Evolutionary conservation across 2,329 filamentous ascomycete genomes (phyloP).

Genomic region (Penicillium sp.): DNA sequence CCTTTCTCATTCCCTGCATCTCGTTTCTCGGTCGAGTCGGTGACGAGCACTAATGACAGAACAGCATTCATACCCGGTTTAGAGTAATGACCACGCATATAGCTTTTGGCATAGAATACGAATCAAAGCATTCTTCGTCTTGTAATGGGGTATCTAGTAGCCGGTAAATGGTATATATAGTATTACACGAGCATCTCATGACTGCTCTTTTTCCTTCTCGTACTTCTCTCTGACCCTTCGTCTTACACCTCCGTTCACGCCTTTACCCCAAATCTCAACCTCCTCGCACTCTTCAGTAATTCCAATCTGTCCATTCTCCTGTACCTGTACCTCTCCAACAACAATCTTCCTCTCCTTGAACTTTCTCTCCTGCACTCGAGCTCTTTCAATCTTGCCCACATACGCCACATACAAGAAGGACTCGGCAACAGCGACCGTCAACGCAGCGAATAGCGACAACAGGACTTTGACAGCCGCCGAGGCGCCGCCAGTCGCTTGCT

Average conservation of each 20-base stretch:
- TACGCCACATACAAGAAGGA: constrained; percentile 48
- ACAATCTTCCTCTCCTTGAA: constrained; percentile 14
- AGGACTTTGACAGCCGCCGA: constrained; percentile 38
- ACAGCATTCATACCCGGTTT: constrained; percentile 25
- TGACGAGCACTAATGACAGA: constrained; percentile 28
- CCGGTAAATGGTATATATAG: neutral
- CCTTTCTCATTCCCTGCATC: constrained; percentile 20
- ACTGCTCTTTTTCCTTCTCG: constrained; percentile 22
- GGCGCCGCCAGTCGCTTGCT: constrained; percentile 8
- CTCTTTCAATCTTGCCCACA: constrained; percentile 40
- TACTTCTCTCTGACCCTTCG: constrained; percentile 22
- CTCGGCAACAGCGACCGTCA: constrained; percentile 48
- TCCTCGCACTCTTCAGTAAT: constrained; percentile 11
- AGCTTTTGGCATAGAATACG: constrained; percentile 21
- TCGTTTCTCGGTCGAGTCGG: constrained; percentile 13
- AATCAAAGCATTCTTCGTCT: constrained; percentile 5
- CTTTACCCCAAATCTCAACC: constrained; percentile 26
- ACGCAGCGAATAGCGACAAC: constrained; percentile 38
- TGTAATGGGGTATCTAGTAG: neutral
- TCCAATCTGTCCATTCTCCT: neutral
- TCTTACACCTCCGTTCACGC: constrained; percentile 20
- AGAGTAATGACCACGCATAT: constrained; percentile 25
- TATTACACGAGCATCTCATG: neutral
- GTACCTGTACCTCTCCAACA: constrained; percentile 12
- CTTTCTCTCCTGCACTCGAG: constrained; percentile 11